These are phyloP conservation scores for Coleophoma crateriformis DNA, from an alignment of 2,329 filamentous ascomycete species.

Conservation along the genomic window DNA sequence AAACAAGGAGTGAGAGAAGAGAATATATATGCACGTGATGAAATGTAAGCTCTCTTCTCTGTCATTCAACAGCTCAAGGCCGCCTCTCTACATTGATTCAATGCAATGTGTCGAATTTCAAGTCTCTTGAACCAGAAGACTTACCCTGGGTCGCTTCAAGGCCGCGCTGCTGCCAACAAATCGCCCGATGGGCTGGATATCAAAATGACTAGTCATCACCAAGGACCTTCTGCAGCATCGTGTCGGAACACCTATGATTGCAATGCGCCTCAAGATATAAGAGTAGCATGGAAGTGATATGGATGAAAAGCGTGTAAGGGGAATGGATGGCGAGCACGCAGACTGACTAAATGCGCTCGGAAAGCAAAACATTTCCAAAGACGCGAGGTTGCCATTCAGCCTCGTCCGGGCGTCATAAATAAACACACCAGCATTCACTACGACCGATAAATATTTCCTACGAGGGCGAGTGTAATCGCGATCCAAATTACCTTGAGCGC, in stretches of 20 bases:
- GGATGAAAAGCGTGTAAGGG: not conserved
- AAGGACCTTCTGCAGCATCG: not conserved
- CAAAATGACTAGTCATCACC: conserved; percentile 38
- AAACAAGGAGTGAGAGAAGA: not conserved
- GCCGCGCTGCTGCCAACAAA: conserved; percentile 64
- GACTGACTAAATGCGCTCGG: too few relatives aligned
- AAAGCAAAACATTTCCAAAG: not conserved
- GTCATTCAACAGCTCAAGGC: too few relatives aligned
- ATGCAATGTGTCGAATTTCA: too few relatives aligned
- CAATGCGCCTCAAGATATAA: too few relatives aligned
- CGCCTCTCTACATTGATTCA: too few relatives aligned
- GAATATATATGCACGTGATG: too few relatives aligned
- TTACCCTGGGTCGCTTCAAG: conserved; percentile 69
- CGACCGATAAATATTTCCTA: not conserved
- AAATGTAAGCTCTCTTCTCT: too few relatives aligned
- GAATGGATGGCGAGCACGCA: too few relatives aligned
- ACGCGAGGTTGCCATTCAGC: not conserved
- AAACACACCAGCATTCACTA: conserved; percentile 1
- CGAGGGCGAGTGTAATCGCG: not conserved
- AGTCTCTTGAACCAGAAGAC: conserved; percentile 6
- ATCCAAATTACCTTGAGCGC: not conserved
- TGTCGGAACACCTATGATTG: too few relatives aligned
- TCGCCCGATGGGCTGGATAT: conserved; percentile 63
- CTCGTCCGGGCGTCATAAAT: conserved; percentile 1
- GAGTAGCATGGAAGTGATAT: not conserved